Evolutionary conservation across 2,329 filamentous ascomycete species (phyloP), one percentile per base, ranked within the genome.

Genomic region (Pseudocercospora fuligena): DNA sequence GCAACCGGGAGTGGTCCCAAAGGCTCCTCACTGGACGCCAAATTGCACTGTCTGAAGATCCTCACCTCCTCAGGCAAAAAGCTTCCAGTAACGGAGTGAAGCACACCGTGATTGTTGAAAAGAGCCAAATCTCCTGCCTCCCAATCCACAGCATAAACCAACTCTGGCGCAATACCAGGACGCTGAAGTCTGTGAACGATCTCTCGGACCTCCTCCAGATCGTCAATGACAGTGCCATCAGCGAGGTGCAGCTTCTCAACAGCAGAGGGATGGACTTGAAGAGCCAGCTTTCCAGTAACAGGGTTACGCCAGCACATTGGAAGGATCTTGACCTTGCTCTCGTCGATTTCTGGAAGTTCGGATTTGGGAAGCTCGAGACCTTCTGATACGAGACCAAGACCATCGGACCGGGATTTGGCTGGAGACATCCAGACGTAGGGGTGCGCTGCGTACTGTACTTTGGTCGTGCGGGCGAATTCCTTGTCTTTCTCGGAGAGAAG

Each of bases 361-460:
- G 80, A 79, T 0, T 82, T 60, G 0, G 87, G 77, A 0, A 93
- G 81, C 73, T 94, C 91, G 36, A 84, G 83, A 56, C 82, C 85
- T 65, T 92, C 88, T 0, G 88, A 90, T 27, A 90, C 81, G 64
- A 94, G 80, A n/a, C 91, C 92, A 0, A 94, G 85, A 0, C 91
- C 92, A 60, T 88, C 87, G 6, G 89, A 82, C 16, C 86, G 87
- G 46, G 90, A 89, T 72, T 86, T 87, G 54, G 91, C 89, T 25
- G 82, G 77, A 65, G 85, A 88, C 90, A 94, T 94, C 91, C 91
- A 94, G 68, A 94, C 87, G 78, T 94, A 94, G 5, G 91, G 91
- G 72, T 94, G 91, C 2, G 91, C 85, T 0, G 91, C 90, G 75
- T 94, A 94, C 78, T 93, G 90, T 54, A 92, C 85, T 65, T 83